These are phyloP conservation scores for Trichoderma citrinoviride DNA, from an alignment of 2,329 filamentous ascomycete genomes.

Conservation along the genomic window DNA sequence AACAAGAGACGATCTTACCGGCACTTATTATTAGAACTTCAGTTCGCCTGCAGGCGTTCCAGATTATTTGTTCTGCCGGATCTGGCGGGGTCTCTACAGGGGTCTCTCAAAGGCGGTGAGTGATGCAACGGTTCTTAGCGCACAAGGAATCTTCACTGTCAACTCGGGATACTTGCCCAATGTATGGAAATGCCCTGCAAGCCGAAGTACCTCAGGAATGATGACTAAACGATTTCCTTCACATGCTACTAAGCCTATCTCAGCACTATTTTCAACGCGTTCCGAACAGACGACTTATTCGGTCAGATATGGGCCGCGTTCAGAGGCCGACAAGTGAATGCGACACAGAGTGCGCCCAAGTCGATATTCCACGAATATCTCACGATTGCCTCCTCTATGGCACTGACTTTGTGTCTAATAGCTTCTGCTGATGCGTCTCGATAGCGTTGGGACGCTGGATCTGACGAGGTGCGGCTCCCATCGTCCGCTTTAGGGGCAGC, in stretches of 20 bases:
- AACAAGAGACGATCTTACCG: background rate
- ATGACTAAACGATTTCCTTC: too few species aligned
- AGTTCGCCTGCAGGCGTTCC: background rate
- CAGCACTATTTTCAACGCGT: constrained; percentile 1
- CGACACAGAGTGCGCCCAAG: background rate
- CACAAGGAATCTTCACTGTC: too few species aligned
- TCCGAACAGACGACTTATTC: background rate
- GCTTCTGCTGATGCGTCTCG: background rate
- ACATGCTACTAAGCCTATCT: background rate
- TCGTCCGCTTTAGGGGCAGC: background rate
- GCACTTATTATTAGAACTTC: background rate
- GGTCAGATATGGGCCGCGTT: constrained; percentile 9
- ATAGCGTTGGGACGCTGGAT: background rate
- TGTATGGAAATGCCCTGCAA: too few species aligned
- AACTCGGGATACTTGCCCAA: too few species aligned
- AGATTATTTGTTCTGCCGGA: constrained; percentile 30
- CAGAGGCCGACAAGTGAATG: constrained; percentile 1
- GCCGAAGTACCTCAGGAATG: too few species aligned
- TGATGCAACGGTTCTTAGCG: background rate
- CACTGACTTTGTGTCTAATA: background rate
- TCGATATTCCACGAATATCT: background rate
- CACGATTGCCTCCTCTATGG: background rate
- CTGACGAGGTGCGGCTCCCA: background rate
- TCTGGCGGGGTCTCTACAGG: constrained; percentile 15
- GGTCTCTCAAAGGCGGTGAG: constrained; percentile 27